Evolutionary conservation across 2,329 filamentous ascomycete genomes (phyloP).

Genomic region (Phoma sp.): DNA sequence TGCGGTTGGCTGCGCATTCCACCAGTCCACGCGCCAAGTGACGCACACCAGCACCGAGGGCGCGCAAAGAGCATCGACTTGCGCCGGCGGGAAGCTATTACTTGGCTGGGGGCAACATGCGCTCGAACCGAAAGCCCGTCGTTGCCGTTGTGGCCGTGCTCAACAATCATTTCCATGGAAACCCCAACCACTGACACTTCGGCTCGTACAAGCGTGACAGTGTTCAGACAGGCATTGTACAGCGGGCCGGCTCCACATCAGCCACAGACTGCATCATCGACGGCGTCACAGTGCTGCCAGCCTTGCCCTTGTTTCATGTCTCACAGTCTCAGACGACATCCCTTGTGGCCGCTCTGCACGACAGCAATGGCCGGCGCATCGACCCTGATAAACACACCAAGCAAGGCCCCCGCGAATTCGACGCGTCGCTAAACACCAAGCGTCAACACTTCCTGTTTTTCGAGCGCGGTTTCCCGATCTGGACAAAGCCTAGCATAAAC

Average conservation of each 20-base stretch:
- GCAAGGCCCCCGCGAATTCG: conserved; percentile 7
- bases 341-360: conserved; percentile 9
- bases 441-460: conserved; percentile 16
- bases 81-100: conserved; percentile 21
- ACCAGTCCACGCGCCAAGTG: conserved; percentile 24
- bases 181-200: conserved; percentile 32
- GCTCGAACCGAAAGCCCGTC: conserved; percentile 10
- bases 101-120: conserved; percentile 23
- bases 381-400: conserved; percentile 5
- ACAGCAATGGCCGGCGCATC: conserved; percentile 1
- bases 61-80: conserved; percentile 18
- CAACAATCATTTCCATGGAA: conserved; percentile 31
- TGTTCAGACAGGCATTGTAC: conserved; percentile 21
- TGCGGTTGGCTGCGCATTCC: conserved; percentile 30
- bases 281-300: conserved; percentile 22
- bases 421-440: conserved; percentile 17
- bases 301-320: conserved; percentile 25
- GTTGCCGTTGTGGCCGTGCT: conserved; percentile 30
- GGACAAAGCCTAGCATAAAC: conserved; percentile 14
- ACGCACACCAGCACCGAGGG: conserved; percentile 15
- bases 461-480: conserved; percentile 8
- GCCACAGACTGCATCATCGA: conserved; percentile 25
- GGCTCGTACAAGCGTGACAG: conserved; percentile 14
- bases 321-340: conserved; percentile 25
- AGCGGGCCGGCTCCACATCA: conserved; percentile 37